phyloP scores from a whole-genome alignment of 768 basidiomycete genomes.

The Tubosaeta sp. region DNA sequence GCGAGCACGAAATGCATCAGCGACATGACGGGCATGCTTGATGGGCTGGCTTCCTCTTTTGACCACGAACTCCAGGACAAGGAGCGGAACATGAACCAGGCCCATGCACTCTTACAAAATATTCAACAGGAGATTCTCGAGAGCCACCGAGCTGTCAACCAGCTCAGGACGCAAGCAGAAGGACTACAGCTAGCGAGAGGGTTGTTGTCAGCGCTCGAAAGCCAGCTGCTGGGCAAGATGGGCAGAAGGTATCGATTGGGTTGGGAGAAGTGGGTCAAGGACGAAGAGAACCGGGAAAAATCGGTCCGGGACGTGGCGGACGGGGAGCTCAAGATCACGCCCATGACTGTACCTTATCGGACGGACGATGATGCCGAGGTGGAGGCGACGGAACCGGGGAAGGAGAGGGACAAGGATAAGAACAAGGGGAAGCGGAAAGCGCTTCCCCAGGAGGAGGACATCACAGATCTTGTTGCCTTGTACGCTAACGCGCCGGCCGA shows the following conservation, averaged over 20 bases:
- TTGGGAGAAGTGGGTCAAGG: constrained; percentile 91
- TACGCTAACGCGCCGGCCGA: constrained; percentile 56
- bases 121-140: constrained; percentile 90
- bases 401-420: constrained; percentile 43
- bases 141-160: constrained; percentile 67
- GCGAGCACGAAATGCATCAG: constrained; percentile 82
- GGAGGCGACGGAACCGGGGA: constrained; percentile 35
- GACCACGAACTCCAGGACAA: constrained; percentile 90
- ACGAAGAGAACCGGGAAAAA: constrained; percentile 77
- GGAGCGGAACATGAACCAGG: constrained; percentile 87
- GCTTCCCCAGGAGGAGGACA: constrained; percentile 47
- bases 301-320: constrained; percentile 58
- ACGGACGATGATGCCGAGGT: constrained; percentile 44
- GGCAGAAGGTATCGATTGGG: constrained; percentile 77
- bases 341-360: constrained; percentile 41
- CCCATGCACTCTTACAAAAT: constrained; percentile 77
- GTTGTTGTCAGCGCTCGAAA: constrained; percentile 57
- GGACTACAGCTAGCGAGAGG: constrained; percentile 58
- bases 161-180: constrained; percentile 67
- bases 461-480: constrained; percentile 58
- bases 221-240: constrained; percentile 69
- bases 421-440: constrained; percentile 54
- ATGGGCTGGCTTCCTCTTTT: constrained; percentile 82
- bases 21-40: constrained; percentile 82
- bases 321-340: constrained; percentile 49